These are phyloP conservation scores for Dryadomyces quercus-mongolicae DNA, from an alignment of 2,329 filamentous ascomycete species.

Conservation along the genomic window DNA sequence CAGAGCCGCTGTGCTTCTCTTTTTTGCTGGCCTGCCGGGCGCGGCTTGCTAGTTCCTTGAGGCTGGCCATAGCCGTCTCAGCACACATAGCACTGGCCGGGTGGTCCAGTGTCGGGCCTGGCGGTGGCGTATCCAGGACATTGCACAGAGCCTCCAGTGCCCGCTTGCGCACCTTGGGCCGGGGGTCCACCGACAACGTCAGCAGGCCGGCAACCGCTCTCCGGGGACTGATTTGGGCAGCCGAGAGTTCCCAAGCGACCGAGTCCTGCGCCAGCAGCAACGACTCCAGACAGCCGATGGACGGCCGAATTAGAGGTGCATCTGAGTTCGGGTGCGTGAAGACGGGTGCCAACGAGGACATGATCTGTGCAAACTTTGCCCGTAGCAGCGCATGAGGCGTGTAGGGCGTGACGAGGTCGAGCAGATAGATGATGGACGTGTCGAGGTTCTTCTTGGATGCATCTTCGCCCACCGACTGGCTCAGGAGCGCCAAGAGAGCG, in stretches of 20 bases:
- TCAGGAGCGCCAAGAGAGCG: slow-evolving; percentile 78
- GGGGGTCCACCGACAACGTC: slow-evolving; percentile 70
- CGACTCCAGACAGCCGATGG: slow-evolving; percentile 89
- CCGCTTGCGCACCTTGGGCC: slow-evolving; percentile 88
- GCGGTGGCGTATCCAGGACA: slow-evolving; percentile 73
- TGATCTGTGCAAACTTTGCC: slow-evolving; percentile 89
- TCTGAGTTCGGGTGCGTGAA: slow-evolving; percentile 72
- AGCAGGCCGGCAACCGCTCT: slow-evolving; percentile 79
- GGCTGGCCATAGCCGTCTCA: slow-evolving; percentile 70
- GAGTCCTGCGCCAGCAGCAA: slow-evolving; percentile 81
- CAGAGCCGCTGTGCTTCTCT: slow-evolving; percentile 46
- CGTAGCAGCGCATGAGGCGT: slow-evolving; percentile 78
- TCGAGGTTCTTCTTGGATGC: slow-evolving; percentile 72
- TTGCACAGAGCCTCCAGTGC: slow-evolving; percentile 80
- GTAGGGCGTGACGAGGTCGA: slow-evolving; percentile 81
- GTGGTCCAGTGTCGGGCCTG: slow-evolving; percentile 85
- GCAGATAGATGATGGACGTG: slow-evolving; percentile 82
- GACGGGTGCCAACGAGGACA: slow-evolving; percentile 73
- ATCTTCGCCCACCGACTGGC: slow-evolving; percentile 58
- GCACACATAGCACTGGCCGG: slow-evolving; percentile 95
- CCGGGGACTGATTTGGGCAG: slow-evolving; percentile 73
- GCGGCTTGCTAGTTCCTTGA: slow-evolving; percentile 60
- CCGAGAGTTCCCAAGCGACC: slow-evolving; percentile 74
- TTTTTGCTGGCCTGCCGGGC: slow-evolving; percentile 47
- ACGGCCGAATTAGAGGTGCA: slow-evolving; percentile 72